Evolutionary conservation across 139 green algal genomes (phyloP).

Genomic region (Chlorella sp.): DNA sequence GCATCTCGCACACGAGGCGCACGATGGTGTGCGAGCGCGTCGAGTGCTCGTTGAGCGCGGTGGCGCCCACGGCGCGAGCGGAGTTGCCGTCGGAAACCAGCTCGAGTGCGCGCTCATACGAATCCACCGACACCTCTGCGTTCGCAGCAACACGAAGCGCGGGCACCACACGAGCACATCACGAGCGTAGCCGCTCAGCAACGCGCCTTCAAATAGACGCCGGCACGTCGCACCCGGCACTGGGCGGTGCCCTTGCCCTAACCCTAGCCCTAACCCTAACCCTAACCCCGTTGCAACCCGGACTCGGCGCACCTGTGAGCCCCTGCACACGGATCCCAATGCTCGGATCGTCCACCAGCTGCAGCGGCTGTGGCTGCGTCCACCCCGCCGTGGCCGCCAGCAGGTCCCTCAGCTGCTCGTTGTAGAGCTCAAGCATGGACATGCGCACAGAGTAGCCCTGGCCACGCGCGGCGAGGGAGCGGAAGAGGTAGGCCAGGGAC

Average conservation of each 20-base stretch:
- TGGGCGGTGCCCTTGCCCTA: neutral
- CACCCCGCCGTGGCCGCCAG: neutral
- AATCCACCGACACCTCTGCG: constrained; percentile 7
- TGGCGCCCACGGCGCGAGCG: constrained; percentile 16
- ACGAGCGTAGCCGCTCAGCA: neutral
- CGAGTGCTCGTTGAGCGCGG: constrained; percentile 33
- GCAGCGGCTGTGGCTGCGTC: constrained; percentile 1
- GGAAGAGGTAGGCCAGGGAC: constrained; percentile 25
- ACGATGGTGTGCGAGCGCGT: constrained; percentile 46
- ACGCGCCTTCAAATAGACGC: neutral
- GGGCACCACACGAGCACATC: too few species aligned
- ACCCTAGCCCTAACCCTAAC: neutral
- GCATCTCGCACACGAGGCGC: constrained; percentile 16
- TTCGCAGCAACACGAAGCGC: too few species aligned
- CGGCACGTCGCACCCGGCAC: neutral
- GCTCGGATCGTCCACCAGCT: constrained; percentile 6
- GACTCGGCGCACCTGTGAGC: neutral
- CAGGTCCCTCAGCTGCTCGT: constrained; percentile 42
- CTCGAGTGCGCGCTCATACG: constrained; percentile 4
- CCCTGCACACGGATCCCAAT: constrained; percentile 11
- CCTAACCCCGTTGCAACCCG: too few species aligned
- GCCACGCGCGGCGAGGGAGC: too few species aligned
- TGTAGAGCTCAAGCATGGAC: constrained; percentile 68
- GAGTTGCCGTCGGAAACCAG: constrained; percentile 10
- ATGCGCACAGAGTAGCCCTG: constrained; percentile 18